Percentiles rank a stretch among this genome's conserved stretches.
These are phyloP conservation scores for Lyophyllum semitale DNA, from an alignment of 768 basidiomycete genomes.

Conservation along the genomic window DNA sequence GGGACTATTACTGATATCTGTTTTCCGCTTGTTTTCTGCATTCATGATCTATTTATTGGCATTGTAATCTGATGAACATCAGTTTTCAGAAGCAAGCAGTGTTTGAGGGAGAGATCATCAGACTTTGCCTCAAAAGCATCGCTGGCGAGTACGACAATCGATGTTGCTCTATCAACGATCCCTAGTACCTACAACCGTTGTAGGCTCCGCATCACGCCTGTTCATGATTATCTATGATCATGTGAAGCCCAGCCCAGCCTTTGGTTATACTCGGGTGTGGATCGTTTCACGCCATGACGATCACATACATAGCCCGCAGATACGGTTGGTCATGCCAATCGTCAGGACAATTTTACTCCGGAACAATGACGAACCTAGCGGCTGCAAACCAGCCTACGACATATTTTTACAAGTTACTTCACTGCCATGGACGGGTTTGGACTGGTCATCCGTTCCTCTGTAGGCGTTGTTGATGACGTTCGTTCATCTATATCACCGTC, in stretches of 20 bases:
- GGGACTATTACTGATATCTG: constrained; percentile 24
- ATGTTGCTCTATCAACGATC: background rate
- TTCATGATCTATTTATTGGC: constrained; percentile 9
- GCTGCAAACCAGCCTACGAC: too few relatives aligned
- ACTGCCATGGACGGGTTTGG: too few relatives aligned
- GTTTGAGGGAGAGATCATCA: background rate
- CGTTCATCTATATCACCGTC: background rate
- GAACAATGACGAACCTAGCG: too few relatives aligned
- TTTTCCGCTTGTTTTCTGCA: constrained; percentile 7
- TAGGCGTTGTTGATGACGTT: background rate
- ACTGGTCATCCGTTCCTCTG: background rate
- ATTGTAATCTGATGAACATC: background rate
- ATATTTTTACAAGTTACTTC: too few relatives aligned
- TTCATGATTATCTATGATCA: too few relatives aligned
- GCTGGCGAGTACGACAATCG: background rate
- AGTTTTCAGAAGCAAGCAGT: background rate
- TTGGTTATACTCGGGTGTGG: too few relatives aligned
- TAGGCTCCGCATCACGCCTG: too few relatives aligned
- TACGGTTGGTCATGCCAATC: too few relatives aligned
- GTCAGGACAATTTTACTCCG: too few relatives aligned
- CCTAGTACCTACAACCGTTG: background rate
- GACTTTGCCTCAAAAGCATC: background rate
- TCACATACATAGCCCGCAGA: too few relatives aligned
- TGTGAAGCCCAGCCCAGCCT: too few relatives aligned
- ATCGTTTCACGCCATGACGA: too few relatives aligned